Conservation (phyloP, 352 stramenopile species). For the Phytophthora sojae region DNA sequence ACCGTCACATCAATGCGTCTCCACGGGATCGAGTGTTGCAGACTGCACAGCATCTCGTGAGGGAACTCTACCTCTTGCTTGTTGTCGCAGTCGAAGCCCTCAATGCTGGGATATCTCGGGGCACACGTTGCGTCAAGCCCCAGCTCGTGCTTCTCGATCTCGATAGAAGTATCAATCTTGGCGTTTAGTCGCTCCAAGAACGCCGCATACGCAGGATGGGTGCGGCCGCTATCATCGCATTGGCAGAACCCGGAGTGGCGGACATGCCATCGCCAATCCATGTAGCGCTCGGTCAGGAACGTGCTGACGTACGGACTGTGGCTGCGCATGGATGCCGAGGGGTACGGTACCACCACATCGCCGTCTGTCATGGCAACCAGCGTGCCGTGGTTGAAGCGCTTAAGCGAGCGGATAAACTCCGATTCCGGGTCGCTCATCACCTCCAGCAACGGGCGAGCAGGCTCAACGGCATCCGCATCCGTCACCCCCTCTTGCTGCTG, state of each 20-base stretch:
- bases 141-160: conserved; percentile 44
- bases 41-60: conserved; percentile 61
- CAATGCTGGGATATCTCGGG: conserved; percentile 62
- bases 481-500: conserved; percentile 22
- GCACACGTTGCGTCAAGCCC: conserved; percentile 47
- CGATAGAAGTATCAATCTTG: conserved; percentile 53
- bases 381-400: conserved; percentile 64
- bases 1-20: conserved; percentile 75
- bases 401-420: conserved; percentile 61
- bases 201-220: conserved; percentile 4
- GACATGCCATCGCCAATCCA: conserved; percentile 77
- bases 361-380: conserved; percentile 82
- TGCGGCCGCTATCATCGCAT: not conserved
- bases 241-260: conserved; percentile 67
- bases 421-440: conserved; percentile 71
- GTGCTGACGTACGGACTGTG: conserved; percentile 71
- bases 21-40: conserved; percentile 65
- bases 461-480: conserved; percentile 12
- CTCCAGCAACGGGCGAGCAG: conserved; percentile 55
- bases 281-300: conserved; percentile 58
- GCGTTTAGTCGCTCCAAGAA: conserved; percentile 50
- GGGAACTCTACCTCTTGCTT: conserved; percentile 85
- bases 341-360: conserved; percentile 76
- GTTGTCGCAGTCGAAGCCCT: conserved; percentile 73
- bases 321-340: conserved; percentile 77